Evolutionary conservation across 176 grass and related monocot genomes (phyloP), one percentile per base, ranked within the genome.

Genomic region (Ampelocalamus luodianensis): DNA sequence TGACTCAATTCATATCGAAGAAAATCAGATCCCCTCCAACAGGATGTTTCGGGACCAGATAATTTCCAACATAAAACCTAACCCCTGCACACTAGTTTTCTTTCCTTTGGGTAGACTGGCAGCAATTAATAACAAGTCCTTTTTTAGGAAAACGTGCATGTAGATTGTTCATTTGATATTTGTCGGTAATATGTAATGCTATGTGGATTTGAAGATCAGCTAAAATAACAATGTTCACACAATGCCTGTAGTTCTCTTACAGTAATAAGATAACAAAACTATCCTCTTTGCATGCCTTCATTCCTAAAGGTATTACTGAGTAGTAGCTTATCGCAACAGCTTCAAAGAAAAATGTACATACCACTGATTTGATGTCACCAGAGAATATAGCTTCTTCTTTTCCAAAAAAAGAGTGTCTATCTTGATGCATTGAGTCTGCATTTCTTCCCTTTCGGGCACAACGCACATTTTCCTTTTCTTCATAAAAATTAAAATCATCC

Each of bases 401-500:
- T 60, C 80, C 80, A 60, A 82, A 82, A 18, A 59, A 71, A 10
- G 46, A 51, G 32, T 69, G 65, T 74, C 36, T 32, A 65, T 24
- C 61, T 46, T 87, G 69, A 82, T 79, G 29, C 62, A 50, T 51
- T 53, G 54, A 86, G 20, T 78, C 72, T 82, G 48, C 77, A 40
- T 50, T 70, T 32, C 50, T 81, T n/a, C 74, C 74, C 62, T 85
- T 93, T 22, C 29, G 17, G 32, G 49, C 79, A 53, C 59, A 77
- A 15, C 74, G 77, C 49, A 71, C 32, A 29, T 78, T 91, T 17
- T 85, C 74, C 53, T 82, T 91, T 43, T 85, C 76, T 84, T 94
- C 92, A 60, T 94, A 94, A 65, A 89, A 94, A 62, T 87, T 67
- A 65, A 94, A 94, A 84, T 94, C 92, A 9, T 94, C 92, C 27